Percentiles rank a stretch among this genome's conserved stretches.
Evolutionary conservation across 257 asterid species (phyloP).

Genomic region (Capsicum baccatum): DNA sequence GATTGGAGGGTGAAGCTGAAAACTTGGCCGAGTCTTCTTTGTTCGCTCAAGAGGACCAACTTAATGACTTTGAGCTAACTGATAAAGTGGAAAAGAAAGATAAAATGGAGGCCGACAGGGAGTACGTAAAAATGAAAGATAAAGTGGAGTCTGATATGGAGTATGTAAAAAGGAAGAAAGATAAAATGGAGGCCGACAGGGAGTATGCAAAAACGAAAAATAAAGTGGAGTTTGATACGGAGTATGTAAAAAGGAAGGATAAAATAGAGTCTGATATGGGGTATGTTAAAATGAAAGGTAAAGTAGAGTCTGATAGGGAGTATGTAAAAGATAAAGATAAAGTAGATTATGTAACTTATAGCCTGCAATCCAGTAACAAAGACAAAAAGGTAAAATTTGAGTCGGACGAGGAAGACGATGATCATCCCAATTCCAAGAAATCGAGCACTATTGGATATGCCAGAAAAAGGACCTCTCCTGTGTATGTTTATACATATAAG

Average conservation of each 20-base stretch:
- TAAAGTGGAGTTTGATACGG: neutral
- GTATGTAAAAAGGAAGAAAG: slow-evolving; percentile 10
- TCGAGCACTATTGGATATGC: slow-evolving; percentile 39
- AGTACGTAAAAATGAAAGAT: slow-evolving; percentile 22
- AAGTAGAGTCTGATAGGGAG: slow-evolving; percentile 9
- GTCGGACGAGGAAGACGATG: slow-evolving; percentile 50
- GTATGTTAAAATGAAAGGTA: slow-evolving; percentile 28
- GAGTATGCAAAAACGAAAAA: slow-evolving; percentile 25
- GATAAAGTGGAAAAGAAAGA: slow-evolving; percentile 37
- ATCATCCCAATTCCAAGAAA: slow-evolving; percentile 52
- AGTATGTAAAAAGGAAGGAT: slow-evolving; percentile 16
- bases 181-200: neutral
- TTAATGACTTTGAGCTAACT: slow-evolving; percentile 36
- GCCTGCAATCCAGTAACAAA: slow-evolving; percentile 28
- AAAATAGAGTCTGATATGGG: neutral
- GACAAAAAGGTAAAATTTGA: slow-evolving; percentile 35
- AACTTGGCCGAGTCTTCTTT: slow-evolving; percentile 39
- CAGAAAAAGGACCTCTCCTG: slow-evolving; percentile 53
- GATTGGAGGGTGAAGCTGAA: slow-evolving; percentile 52
- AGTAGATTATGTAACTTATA: neutral
- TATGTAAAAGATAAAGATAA: slow-evolving; percentile 22
- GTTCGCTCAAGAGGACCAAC: slow-evolving; percentile 39
- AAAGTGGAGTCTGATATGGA: slow-evolving; percentile 9
- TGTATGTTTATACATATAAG: slow-evolving; percentile 71
- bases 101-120: neutral